phyloP scores from a whole-genome alignment of 805 yeast species.

The Candida cerambycidarum region DNA sequence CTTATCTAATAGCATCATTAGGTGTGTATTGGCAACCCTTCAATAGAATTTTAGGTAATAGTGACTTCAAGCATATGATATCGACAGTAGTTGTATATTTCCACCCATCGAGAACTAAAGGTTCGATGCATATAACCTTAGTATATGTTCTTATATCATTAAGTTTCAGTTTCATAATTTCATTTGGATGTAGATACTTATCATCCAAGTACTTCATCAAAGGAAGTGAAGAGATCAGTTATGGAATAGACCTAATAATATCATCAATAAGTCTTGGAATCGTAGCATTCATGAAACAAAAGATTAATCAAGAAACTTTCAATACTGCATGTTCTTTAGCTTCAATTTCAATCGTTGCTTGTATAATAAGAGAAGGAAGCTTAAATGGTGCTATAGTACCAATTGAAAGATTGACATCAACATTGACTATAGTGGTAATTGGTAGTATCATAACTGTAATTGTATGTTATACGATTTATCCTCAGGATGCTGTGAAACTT shows the following conservation, averaged over 20 bases:
- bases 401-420: conserved; percentile 49
- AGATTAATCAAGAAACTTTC: conserved; percentile 64
- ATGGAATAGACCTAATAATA: conserved; percentile 52
- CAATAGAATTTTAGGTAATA: conserved; percentile 53
- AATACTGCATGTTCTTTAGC: conserved; percentile 81
- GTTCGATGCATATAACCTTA: conserved; percentile 76
- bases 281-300: conserved; percentile 69
- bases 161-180: conserved; percentile 51
- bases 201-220: conserved; percentile 46
- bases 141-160: conserved; percentile 58
- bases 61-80: conserved; percentile 76
- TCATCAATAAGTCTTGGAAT: conserved; percentile 60
- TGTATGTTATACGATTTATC: conserved; percentile 65
- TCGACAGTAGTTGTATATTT: conserved; percentile 85
- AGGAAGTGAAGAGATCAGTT: conserved; percentile 51
- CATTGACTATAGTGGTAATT: conserved; percentile 54
- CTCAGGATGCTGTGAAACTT: conserved; percentile 51
- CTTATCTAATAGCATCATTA: conserved; percentile 70
- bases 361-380: conserved; percentile 73
- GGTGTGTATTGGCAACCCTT: conserved; percentile 62
- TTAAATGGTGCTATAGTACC: conserved; percentile 60
- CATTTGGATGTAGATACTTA: conserved; percentile 51
- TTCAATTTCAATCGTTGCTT: conserved; percentile 66
- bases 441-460: conserved; percentile 63
- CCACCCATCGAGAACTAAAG: conserved; percentile 77